Evolutionary conservation across 1,139 yeast genomes (phyloP), one percentile per base, ranked within the genome.

Genomic region (Taphrina confusa): DNA sequence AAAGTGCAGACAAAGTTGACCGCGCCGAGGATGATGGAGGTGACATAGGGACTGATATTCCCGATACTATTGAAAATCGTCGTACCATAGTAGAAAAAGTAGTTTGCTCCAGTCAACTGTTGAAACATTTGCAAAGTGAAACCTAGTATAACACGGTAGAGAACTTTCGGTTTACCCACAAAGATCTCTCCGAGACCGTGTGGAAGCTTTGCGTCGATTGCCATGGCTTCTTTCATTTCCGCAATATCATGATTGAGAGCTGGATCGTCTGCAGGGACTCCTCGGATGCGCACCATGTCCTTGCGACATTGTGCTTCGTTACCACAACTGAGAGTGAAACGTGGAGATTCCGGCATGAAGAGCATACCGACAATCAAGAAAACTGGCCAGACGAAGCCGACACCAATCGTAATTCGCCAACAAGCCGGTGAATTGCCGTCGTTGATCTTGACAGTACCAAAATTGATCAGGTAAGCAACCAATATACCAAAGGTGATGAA

Each of bases 1-100:
- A 86, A 81, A 3, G 95, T 87, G 20, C 91, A 84, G 39, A 77
- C 82, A 72, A 87, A 84, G 76, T 87, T 87, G 64, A 87, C 89
- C 65, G 84, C 77, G 77, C 94, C 94, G 59, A 87, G 77, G 64
- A 87, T 78, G 67, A 88, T 85, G 28, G 92, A 80, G 14, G 94
- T 85, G 72, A 84, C 79, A 74, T 83, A 87, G 72, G 60, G 74
- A 66, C 54, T 63, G 65, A 82, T 80, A 37, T n/a, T 37, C 57
- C 85, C 82, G 60, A 76, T 71, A 67, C 77, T 73, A 65, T 73
- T 69, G 76, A 83, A 83, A 74, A 83, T 82, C 44, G 84, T 77
- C 16, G 87, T 81, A 70, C 87, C 87, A 66, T 74, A 82, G 74
- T 82, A 82, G 73, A 82, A 80, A 64, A 83, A 80, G 69, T 82